Evolutionary conservation across 179 eudicot species (phyloP).

Genomic region (Sideroxylon spinosum): DNA sequence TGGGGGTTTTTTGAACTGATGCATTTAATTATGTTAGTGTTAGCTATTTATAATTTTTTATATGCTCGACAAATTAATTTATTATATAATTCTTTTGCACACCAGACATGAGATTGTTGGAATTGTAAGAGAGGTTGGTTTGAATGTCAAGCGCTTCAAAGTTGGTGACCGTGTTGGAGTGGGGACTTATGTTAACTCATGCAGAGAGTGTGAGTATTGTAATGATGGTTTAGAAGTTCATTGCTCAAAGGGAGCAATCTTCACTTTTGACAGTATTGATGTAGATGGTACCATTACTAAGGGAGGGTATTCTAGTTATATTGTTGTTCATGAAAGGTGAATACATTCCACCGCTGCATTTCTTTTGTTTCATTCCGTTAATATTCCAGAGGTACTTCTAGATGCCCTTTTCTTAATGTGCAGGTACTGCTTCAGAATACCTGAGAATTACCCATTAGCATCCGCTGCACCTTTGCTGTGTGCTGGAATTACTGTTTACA

Average conservation of each 20-base stretch:
- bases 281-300: constrained; percentile 70
- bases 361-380: background rate
- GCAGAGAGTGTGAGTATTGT: constrained; percentile 74
- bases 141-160: constrained; percentile 50
- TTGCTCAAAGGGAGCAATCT: constrained; percentile 57
- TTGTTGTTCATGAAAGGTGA: constrained; percentile 81
- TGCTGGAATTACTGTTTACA: constrained; percentile 84
- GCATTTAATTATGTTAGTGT: background rate
- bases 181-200: constrained; percentile 76
- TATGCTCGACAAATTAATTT: no score
- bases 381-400: background rate
- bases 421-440: constrained; percentile 82
- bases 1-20: background rate
- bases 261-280: constrained; percentile 62
- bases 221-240: constrained; percentile 48
- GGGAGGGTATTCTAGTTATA: constrained; percentile 74
- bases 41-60: no score
- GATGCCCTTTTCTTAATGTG: constrained; percentile 9
- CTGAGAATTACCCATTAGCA: constrained; percentile 60
- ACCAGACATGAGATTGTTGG: constrained; percentile 79
- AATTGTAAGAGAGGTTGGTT: constrained; percentile 58
- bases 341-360: background rate
- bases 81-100: constrained; percentile 2
- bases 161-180: constrained; percentile 80
- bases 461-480: constrained; percentile 83